Evolutionary conservation across 148 eudicot genomes (phyloP).

Genomic region (Chenopodium quinoa): DNA sequence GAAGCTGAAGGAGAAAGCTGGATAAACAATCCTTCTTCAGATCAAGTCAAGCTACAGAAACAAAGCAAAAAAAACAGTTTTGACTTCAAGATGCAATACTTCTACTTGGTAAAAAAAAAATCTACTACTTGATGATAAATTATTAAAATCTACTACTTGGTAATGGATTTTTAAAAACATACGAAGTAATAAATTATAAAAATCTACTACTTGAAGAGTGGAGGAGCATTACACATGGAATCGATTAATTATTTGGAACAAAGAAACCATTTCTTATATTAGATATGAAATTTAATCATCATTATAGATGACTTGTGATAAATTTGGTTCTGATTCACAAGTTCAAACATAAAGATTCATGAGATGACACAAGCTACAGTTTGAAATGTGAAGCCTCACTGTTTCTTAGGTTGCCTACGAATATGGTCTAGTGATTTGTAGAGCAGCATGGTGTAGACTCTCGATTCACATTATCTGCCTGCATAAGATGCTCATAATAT

Average conservation of each 20-base stretch:
- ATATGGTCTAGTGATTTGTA: background rate
- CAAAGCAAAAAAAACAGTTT: background rate
- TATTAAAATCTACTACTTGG: no score
- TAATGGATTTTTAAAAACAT: background rate
- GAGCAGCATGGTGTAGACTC: background rate
- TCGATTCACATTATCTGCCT: background rate
- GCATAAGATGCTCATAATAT: background rate
- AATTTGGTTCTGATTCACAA: background rate
- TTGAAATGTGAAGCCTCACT: background rate
- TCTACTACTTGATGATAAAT: no score
- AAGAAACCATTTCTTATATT: background rate
- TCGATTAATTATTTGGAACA: background rate
- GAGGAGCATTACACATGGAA: background rate
- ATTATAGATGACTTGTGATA: no score
- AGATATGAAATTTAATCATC: background rate
- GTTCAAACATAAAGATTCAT: background rate
- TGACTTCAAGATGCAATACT: background rate
- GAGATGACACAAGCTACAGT: slow-evolving; percentile 2
- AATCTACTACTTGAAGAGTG: background rate
- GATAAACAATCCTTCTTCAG: background rate
- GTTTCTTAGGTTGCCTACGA: background rate
- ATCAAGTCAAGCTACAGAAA: background rate
- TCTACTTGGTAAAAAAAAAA: background rate
- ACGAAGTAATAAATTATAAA: background rate
- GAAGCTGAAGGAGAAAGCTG: background rate